Evolutionary conservation across 2,329 filamentous ascomycete species (phyloP), one percentile per base, ranked within the genome.

Genomic region (Pseudogymnoascus sp.): DNA sequence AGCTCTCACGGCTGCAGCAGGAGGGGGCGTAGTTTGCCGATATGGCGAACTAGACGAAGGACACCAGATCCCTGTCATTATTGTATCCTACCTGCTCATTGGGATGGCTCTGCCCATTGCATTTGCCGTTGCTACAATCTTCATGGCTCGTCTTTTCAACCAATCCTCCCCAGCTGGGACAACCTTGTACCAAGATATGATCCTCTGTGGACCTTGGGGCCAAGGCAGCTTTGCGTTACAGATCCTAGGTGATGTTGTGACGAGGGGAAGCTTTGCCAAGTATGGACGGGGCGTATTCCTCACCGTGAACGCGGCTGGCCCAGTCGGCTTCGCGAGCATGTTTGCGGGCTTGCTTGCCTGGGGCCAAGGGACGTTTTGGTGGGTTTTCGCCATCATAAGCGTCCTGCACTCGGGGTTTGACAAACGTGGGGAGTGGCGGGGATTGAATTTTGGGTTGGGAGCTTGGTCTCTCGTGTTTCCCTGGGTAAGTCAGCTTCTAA

Each of bases 301-400:
- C 4, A 73, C 74, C 0, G 69, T 67, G 0, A 63, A 70, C 3
- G 75, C 76, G 1, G 74, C 74, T 0, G 62, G 40, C 1, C 66
- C 71, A 0, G 67, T 79, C 6, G 73, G 69, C 0, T 71, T 69
- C 19, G 64, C 69, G 4, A 78, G 77, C 38, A 70, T 75, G 37
- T 73, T 79, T 31, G 65, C 70, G 0, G 77, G 75, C 0, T 61
- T 79, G 31, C 50, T 77, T 15, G 67, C 70, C n/a, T 77, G 75
- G 72, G 77, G 77, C 0, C 73, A 75, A 53, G 75, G 71, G 0
- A 72, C 74, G 3, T 77, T 79, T 40, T 79, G 76, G 77, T 76
- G 75, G 73, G 64, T 68, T n/a, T 75, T 79, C 64, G 75, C 75
- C 1, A 67, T 76, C 7, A 64, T 74, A 38, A 73, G 74, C 60